Percentiles rank a stretch among this genome's conserved stretches.
Evolutionary conservation across 1,284 basidiomycete genomes (phyloP).

Genomic region (Sporisorium sorghi): DNA sequence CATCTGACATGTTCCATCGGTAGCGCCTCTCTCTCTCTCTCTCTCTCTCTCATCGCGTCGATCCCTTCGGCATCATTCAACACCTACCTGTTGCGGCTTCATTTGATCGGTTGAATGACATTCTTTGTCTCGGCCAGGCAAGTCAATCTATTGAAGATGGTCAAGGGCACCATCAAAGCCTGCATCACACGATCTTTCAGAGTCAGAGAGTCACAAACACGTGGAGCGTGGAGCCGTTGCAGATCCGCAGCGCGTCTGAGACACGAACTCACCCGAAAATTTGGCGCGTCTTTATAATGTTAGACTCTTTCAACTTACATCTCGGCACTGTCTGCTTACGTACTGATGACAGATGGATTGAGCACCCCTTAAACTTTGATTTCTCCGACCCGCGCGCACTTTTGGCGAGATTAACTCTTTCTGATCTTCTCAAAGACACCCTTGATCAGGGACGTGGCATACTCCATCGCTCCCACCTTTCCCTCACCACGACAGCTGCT

Average conservation of each 20-base stretch:
- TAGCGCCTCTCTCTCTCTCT: not conserved
- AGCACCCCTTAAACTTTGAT: slow-evolving; percentile 8
- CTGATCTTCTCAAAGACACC: not conserved
- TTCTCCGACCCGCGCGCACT: slow-evolving; percentile 8
- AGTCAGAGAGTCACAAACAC: not conserved
- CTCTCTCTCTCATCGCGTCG: not conserved
- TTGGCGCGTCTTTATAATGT: no score
- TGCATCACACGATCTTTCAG: not conserved
- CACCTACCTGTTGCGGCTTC: slow-evolving; percentile 4
- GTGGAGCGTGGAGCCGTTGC: not conserved
- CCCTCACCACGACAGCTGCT: not conserved
- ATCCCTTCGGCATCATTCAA: not conserved
- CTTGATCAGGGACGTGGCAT: slow-evolving; percentile 9
- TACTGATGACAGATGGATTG: slow-evolving; percentile 1
- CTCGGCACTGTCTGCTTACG: no score
- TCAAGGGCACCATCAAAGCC: not conserved
- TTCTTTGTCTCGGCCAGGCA: slow-evolving; percentile 5
- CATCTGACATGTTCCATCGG: slow-evolving; percentile 1
- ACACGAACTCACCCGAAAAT: not conserved
- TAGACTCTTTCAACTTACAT: no score
- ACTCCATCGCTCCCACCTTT: slow-evolving; percentile 3
- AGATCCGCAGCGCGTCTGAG: not conserved
- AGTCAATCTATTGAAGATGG: not conserved
- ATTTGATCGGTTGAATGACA: not conserved
- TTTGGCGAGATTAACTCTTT: slow-evolving; percentile 13